Percentiles rank a stretch among this genome's conserved stretches.
phyloP scores from a whole-genome alignment of 2,329 filamentous ascomycete genomes.

The Colletotrichum zoysiae region DNA sequence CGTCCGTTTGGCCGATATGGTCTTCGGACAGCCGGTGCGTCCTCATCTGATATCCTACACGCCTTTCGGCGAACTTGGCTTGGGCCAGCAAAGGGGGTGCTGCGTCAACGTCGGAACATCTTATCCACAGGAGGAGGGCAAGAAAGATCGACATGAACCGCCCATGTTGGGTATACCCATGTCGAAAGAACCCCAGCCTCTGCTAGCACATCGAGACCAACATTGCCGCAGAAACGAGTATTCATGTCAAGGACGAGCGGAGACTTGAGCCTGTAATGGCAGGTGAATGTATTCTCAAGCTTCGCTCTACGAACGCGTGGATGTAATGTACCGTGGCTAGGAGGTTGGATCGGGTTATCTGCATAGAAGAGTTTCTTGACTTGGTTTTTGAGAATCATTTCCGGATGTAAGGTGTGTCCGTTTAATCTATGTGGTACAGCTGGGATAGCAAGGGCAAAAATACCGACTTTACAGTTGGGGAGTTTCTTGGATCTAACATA shows the following conservation, averaged over 20 bases:
- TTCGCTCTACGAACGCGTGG: background rate
- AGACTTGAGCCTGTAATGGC: background rate
- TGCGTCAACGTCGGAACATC: no score
- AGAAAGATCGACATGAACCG: background rate
- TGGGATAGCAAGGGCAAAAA: background rate
- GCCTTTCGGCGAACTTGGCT: background rate
- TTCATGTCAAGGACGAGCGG: background rate
- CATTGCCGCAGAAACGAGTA: background rate
- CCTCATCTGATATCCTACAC: background rate
- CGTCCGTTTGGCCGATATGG: background rate
- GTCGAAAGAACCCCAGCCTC: background rate
- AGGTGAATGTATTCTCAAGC: no score
- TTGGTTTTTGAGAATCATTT: background rate
- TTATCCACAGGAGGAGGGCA: background rate
- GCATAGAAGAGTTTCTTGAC: background rate
- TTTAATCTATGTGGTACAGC: background rate
- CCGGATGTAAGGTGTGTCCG: background rate
- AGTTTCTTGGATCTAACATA: background rate
- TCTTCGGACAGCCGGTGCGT: background rate
- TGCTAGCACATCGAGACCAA: background rate
- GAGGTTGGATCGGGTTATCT: background rate
- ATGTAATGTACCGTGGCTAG: background rate
- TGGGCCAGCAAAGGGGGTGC: no score
- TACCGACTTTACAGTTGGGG: fast-evolving
- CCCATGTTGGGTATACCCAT: background rate